A percentile compares a stretch with the other conserved stretches of the same genome.
Conservation (phyloP, 1,139 yeast species). For the Waltiozyma sp. region DNA sequence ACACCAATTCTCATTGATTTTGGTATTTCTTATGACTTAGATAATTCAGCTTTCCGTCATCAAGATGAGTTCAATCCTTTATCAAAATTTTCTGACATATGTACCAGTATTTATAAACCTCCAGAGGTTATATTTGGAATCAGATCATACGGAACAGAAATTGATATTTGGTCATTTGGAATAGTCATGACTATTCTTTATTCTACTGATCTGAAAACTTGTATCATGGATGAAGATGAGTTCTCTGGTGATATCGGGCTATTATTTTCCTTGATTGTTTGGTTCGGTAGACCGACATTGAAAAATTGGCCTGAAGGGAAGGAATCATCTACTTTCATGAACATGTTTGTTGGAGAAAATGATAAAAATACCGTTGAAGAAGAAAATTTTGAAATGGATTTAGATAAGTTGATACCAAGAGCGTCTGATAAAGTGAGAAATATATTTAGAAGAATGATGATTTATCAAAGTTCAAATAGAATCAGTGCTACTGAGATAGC, state of each 20-base stretch:
- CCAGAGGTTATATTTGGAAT: slow-evolving; percentile 75
- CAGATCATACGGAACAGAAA: slow-evolving; percentile 43
- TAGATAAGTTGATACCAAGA: slow-evolving; percentile 26
- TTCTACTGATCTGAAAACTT: slow-evolving; percentile 33
- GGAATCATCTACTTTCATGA: slow-evolving; percentile 28
- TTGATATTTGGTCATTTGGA: slow-evolving; percentile 81
- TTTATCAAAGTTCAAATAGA: slow-evolving; percentile 29
- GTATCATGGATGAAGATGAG: slow-evolving; percentile 24
- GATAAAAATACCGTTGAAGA: slow-evolving; percentile 15
- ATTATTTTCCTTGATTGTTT: slow-evolving; percentile 46
- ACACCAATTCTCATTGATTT: slow-evolving; percentile 56
- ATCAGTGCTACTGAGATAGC: slow-evolving; percentile 22
- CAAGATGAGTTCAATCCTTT: slow-evolving; percentile 19
- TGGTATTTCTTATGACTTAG: slow-evolving; percentile 55
- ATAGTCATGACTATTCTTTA: slow-evolving; percentile 53
- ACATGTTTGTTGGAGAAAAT: slow-evolving; percentile 21
- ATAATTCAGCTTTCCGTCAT: slow-evolving; percentile 11
- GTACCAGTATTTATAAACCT: slow-evolving; percentile 70
- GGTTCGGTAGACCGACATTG: slow-evolving; percentile 59
- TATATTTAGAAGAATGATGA: slow-evolving; percentile 22
- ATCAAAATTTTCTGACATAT: slow-evolving; percentile 57
- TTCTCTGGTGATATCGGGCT: slow-evolving; percentile 51
- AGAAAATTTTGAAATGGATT: slow-evolving; percentile 21
- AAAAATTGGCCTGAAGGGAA: slow-evolving; percentile 37
- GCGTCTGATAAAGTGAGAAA: slow-evolving; percentile 18